A percentile compares a stretch with the other conserved stretches of the same genome.
phyloP scores from a whole-genome alignment of 140 eudicot genomes.

The Erigeron philadelphicus region DNA sequence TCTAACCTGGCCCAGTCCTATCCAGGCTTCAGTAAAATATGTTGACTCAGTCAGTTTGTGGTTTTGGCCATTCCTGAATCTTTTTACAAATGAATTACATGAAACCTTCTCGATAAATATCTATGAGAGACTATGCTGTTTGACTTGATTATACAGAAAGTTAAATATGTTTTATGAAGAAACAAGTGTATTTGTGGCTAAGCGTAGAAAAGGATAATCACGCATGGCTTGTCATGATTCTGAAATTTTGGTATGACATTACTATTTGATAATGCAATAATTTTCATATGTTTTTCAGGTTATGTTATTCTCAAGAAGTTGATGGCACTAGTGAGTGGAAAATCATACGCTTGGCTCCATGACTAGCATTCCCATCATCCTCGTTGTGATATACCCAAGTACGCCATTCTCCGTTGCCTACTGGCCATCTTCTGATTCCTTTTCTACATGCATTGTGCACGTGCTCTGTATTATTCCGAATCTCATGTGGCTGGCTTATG shows the following conservation, averaged over 20 bases:
- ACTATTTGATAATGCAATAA: background rate
- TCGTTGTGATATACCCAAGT: conserved; percentile 34
- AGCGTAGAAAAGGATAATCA: background rate
- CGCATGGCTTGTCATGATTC: background rate
- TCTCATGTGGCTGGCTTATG: background rate
- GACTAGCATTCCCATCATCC: conserved; percentile 45
- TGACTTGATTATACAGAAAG: no score
- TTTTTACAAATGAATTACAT: background rate
- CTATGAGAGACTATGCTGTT: background rate
- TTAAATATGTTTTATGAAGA: no score
- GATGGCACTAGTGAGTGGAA: conserved; percentile 54
- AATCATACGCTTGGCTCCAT: conserved; percentile 81
- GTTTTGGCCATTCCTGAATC: background rate
- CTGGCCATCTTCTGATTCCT: background rate
- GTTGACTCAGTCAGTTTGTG: background rate
- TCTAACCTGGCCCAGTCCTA: background rate
- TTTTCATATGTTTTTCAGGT: conserved; percentile 39
- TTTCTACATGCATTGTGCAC: conserved; percentile 1
- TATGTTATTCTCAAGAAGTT: conserved; percentile 52
- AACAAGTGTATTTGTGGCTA: background rate
- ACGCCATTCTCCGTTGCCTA: conserved; percentile 10
- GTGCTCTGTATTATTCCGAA: background rate
- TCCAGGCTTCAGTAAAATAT: background rate
- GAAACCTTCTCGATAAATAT: background rate
- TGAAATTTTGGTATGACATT: background rate